Conservation (phyloP, 768 basidiomycete species). For the Botryobasidium botryosum region DNA sequence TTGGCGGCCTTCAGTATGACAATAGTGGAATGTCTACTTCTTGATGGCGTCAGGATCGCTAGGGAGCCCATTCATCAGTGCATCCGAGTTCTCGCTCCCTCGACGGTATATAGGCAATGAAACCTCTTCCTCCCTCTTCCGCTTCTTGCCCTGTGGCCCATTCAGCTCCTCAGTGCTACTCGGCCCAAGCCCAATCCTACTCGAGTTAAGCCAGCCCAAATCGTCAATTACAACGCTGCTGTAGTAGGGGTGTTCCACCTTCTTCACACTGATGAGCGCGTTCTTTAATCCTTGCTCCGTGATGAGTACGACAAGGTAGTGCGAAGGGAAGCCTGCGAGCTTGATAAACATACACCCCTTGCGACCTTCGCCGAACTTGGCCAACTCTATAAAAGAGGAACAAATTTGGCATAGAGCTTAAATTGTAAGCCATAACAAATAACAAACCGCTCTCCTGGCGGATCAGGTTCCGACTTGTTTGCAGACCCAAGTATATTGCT, state of each 20-base stretch:
- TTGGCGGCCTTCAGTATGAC: no score
- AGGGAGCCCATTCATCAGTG: no score
- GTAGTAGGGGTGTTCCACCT: constrained; percentile 14
- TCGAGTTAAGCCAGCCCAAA: constrained; percentile 13
- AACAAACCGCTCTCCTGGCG: no score
- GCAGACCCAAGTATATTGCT: constrained; percentile 69
- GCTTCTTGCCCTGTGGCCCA: no score
- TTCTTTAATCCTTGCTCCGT: constrained; percentile 63
- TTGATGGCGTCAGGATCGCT: background rate
- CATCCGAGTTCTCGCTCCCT: no score
- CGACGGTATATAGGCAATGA: no score
- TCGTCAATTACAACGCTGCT: constrained; percentile 10
- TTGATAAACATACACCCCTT: constrained; percentile 59
- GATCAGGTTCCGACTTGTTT: constrained; percentile 50
- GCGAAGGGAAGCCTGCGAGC: constrained; percentile 54
- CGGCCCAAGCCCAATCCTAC: constrained; percentile 8
- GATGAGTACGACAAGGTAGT: constrained; percentile 75
- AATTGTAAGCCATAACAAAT: background rate
- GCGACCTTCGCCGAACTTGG: constrained; percentile 48
- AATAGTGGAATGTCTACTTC: background rate
- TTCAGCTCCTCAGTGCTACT: background rate
- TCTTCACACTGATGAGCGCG: constrained; percentile 45
- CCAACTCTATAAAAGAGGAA: constrained; percentile 35
- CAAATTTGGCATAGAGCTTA: background rate
- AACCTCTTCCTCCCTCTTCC: no score